A percentile compares a stretch with the other conserved stretches of the same genome.
These are phyloP conservation scores for Sclerotinia spermophila DNA, from an alignment of 2,329 filamentous ascomycete genomes.

Conservation along the genomic window DNA sequence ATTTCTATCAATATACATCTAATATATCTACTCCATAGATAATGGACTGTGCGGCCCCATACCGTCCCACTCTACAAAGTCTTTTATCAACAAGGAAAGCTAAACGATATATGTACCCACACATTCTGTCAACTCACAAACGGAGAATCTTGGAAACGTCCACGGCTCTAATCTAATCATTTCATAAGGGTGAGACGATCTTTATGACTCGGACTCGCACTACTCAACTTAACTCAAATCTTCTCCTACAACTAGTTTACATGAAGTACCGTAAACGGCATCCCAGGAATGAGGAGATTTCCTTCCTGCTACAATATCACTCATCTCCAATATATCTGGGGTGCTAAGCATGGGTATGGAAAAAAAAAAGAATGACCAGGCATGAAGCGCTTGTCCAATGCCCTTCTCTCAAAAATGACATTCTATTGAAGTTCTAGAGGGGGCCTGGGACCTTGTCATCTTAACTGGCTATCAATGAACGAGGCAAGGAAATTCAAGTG, in stretches of 20 bases:
- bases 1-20: constrained; percentile 3
- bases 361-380: constrained; percentile 8
- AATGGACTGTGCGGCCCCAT: constrained; percentile 11
- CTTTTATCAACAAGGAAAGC: constrained; percentile 5
- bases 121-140: constrained; percentile 18
- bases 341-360: constrained; percentile 10
- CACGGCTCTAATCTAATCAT: background rate
- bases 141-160: constrained; percentile 15
- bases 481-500: constrained; percentile 16
- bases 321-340: constrained; percentile 14
- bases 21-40: constrained; percentile 1
- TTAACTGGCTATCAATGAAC: constrained; percentile 13
- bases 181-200: constrained; percentile 13
- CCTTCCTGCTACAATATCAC: background rate
- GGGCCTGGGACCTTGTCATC: constrained; percentile 17
- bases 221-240: background rate
- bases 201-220: constrained; percentile 8
- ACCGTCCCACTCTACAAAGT: background rate
- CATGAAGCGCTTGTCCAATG: constrained; percentile 13
- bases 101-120: constrained; percentile 18
- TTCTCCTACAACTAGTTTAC: background rate
- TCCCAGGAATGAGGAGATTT: background rate
- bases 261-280: background rate
- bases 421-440: constrained; percentile 9
- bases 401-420: constrained; percentile 1